phyloP scores from a whole-genome alignment of 176 grass and related monocot species.

The Rhynchospora breviuscula region DNA sequence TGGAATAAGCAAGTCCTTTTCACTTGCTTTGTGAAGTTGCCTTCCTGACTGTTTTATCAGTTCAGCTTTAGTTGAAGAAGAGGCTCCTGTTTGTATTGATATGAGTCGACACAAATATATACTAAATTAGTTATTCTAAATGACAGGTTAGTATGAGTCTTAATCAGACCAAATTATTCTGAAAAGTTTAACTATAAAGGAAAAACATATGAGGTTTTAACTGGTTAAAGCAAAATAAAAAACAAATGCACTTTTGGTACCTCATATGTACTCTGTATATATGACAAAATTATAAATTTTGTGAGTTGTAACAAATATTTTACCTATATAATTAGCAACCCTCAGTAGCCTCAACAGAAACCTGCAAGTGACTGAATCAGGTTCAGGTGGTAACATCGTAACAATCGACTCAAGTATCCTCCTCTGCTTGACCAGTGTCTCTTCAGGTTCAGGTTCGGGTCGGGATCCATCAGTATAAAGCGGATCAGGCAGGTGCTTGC shows the following conservation, averaged over 20 bases:
- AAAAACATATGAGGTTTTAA: not conserved
- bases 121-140: not conserved
- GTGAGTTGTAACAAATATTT: not conserved
- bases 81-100: constrained; percentile 32
- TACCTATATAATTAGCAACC: constrained; percentile 48
- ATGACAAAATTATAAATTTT: not conserved
- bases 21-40: constrained; percentile 59
- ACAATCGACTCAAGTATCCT: constrained; percentile 76
- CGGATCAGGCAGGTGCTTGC: constrained; percentile 74
- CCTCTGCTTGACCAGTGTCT: constrained; percentile 43
- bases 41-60: constrained; percentile 55
- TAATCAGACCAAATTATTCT: not conserved
- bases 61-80: constrained; percentile 76
- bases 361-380: constrained; percentile 51
- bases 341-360: constrained; percentile 81
- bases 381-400: constrained; percentile 62
- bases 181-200: not conserved
- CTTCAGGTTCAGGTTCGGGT: constrained; percentile 28
- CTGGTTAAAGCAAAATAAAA: not conserved
- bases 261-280: not conserved
- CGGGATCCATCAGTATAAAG: constrained; percentile 2
- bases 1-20: constrained; percentile 63
- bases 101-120: not conserved
- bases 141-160: not conserved
- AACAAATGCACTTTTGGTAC: not conserved